phyloP scores from a whole-genome alignment of 352 stramenopile species.

The Globisporangium camurandrum region DNA sequence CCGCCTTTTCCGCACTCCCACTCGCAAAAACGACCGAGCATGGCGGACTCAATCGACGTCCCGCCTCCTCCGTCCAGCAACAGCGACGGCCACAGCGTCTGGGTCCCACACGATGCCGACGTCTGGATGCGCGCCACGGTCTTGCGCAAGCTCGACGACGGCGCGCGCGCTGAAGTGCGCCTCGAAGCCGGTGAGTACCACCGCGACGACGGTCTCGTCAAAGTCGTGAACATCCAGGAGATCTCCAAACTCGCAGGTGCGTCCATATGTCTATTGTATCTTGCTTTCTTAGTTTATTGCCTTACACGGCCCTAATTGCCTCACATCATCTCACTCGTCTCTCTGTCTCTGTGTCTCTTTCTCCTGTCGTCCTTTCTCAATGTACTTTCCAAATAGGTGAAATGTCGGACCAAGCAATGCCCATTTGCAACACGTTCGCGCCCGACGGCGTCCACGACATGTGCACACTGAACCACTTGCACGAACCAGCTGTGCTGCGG shows the following conservation, averaged over 20 bases:
- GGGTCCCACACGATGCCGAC: slow-evolving; percentile 65
- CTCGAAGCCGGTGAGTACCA: slow-evolving; percentile 47
- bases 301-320: too few relatives aligned
- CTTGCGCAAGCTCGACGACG: slow-evolving; percentile 42
- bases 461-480: slow-evolving; percentile 72
- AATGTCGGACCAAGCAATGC: slow-evolving; percentile 69
- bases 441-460: slow-evolving; percentile 65
- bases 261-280: too few relatives aligned
- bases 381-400: slow-evolving; percentile 22
- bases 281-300: too few relatives aligned
- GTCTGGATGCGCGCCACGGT: slow-evolving; percentile 80
- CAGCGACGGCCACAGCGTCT: slow-evolving; percentile 47
- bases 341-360: not conserved
- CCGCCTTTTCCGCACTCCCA: not conserved
- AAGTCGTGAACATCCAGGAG: slow-evolving; percentile 53
- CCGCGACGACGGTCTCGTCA: slow-evolving; percentile 50
- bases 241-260: slow-evolving; percentile 50
- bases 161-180: slow-evolving; percentile 43
- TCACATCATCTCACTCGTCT: not conserved
- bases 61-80: not conserved
- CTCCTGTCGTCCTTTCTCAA: not conserved
- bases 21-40: slow-evolving; percentile 10
- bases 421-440: slow-evolving; percentile 78
- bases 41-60: slow-evolving; percentile 27
- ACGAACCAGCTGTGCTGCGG: slow-evolving; percentile 70